These are phyloP conservation scores for Buddleja alternifolia DNA, from an alignment of 257 asterid genomes.

Conservation along the genomic window DNA sequence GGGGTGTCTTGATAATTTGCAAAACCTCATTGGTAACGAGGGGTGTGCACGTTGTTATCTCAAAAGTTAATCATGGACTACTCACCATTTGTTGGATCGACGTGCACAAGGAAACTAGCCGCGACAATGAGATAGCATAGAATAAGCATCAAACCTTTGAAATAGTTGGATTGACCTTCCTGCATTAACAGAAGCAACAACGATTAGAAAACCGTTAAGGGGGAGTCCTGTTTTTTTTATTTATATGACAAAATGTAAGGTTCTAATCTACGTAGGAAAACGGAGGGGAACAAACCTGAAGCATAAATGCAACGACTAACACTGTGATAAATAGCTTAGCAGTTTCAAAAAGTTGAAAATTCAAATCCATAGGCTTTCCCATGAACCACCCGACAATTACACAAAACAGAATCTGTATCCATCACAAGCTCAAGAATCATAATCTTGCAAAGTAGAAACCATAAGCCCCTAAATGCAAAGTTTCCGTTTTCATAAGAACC, in stretches of 20 bases:
- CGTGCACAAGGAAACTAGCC: constrained; percentile 94
- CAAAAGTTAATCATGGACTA: too few species aligned
- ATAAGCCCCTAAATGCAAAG: background rate
- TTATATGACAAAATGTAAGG: too few species aligned
- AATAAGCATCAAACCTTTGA: constrained; percentile 93
- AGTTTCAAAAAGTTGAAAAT: constrained; percentile 96
- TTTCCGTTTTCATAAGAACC: too few species aligned
- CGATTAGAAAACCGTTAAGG: too few species aligned
- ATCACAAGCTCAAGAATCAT: constrained; percentile 30
- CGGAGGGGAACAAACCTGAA: too few species aligned
- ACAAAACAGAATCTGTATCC: constrained; percentile 91
- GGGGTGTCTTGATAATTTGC: too few species aligned
- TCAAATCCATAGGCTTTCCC: constrained; percentile 97
- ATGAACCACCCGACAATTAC: constrained; percentile 92
- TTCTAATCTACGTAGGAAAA: too few species aligned
- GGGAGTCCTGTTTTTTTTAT: too few species aligned
- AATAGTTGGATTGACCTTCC: constrained; percentile 95
- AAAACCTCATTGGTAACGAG: too few species aligned
- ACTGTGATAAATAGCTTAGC: constrained; percentile 95
- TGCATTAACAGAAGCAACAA: too few species aligned
- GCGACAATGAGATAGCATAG: constrained; percentile 90
- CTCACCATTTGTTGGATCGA: constrained; percentile 82
- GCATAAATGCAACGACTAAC: constrained; percentile 97
- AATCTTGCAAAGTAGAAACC: background rate
- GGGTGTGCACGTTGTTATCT: too few species aligned